Percentiles rank a stretch among this genome's conserved stretches.
phyloP scores from a whole-genome alignment of 208 protist genomes.

The Leishmania turanica region DNA sequence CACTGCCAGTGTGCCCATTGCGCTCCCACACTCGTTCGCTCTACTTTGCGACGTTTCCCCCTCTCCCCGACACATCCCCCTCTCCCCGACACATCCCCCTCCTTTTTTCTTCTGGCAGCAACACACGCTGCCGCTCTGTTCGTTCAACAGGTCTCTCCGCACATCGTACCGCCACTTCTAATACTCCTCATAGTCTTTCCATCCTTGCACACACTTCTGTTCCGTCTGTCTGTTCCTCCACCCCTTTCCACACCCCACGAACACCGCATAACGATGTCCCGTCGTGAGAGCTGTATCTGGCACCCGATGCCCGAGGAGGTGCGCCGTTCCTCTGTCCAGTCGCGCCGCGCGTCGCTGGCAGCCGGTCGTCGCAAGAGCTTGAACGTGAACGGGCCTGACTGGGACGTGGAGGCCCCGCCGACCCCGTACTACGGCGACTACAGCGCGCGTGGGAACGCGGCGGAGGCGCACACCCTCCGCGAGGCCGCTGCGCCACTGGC shows the following conservation, averaged over 20 bases:
- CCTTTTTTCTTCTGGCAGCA: neutral
- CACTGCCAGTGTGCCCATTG: neutral
- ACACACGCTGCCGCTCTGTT: neutral
- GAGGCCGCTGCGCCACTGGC: constrained; percentile 9
- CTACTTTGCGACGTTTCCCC: neutral
- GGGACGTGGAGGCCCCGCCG: constrained; percentile 48
- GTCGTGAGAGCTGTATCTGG: constrained; percentile 56
- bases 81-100: neutral
- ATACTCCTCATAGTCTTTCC: no score
- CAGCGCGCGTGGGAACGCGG: constrained; percentile 21
- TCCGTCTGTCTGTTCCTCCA: neutral
- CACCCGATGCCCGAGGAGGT: constrained; percentile 69
- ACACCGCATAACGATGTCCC: constrained; percentile 32
- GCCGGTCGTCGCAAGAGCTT: constrained; percentile 41
- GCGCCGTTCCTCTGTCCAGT: constrained; percentile 47
- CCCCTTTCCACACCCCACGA: neutral
- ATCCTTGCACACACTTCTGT: neutral
- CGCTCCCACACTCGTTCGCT: neutral
- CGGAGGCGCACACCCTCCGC: neutral
- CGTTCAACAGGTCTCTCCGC: neutral
- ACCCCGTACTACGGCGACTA: constrained; percentile 30
- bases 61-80: neutral
- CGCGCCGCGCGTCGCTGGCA: constrained; percentile 49
- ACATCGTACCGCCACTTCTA: neutral
- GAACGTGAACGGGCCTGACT: constrained; percentile 37